Evolutionary conservation across 805 yeast genomes (phyloP).

Genomic region (Candida nonsorbophila): DNA sequence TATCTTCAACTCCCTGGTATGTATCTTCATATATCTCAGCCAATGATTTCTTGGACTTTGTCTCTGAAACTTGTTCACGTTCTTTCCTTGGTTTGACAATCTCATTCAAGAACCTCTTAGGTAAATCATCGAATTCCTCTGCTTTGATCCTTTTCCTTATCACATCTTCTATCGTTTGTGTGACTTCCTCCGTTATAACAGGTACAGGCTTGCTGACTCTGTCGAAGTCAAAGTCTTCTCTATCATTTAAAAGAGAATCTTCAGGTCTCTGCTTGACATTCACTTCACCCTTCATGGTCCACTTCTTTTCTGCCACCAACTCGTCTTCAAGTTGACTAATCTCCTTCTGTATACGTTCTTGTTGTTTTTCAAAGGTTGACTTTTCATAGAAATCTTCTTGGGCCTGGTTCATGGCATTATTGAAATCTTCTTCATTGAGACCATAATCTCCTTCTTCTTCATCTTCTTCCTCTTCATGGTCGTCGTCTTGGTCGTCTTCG

Average conservation of each 20-base stretch:
- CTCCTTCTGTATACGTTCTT: conserved; percentile 67
- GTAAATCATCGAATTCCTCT: conserved; percentile 78
- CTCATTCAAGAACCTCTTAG: conserved; percentile 64
- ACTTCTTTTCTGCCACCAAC: conserved; percentile 82
- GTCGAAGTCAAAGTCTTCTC: conserved; percentile 74
- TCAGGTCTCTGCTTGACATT: conserved; percentile 73
- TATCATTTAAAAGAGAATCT: conserved; percentile 76
- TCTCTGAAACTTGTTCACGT: conserved; percentile 70
- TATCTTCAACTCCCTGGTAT: conserved; percentile 42
- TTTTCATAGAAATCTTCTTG: conserved; percentile 53
- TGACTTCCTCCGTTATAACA: conserved; percentile 81
- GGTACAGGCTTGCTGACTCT: conserved; percentile 95
- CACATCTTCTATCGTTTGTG: conserved; percentile 83
- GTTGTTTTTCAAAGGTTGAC: conserved; percentile 82
- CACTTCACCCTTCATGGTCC: conserved; percentile 95
- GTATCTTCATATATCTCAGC: conserved; percentile 93
- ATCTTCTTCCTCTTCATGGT: conserved; percentile 9
- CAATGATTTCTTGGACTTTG: conserved; percentile 79
- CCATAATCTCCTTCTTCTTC: conserved; percentile 16
- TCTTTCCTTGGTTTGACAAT: conserved; percentile 43
- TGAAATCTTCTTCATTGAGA: conserved; percentile 57
- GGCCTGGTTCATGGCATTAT: conserved; percentile 54
- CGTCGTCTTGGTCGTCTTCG: conserved; percentile 11
- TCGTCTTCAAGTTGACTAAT: conserved; percentile 79
- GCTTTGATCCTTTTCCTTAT: conserved; percentile 76